Evolutionary conservation across 179 eudicot species (phyloP).

Genomic region (Actinidia arguta): DNA sequence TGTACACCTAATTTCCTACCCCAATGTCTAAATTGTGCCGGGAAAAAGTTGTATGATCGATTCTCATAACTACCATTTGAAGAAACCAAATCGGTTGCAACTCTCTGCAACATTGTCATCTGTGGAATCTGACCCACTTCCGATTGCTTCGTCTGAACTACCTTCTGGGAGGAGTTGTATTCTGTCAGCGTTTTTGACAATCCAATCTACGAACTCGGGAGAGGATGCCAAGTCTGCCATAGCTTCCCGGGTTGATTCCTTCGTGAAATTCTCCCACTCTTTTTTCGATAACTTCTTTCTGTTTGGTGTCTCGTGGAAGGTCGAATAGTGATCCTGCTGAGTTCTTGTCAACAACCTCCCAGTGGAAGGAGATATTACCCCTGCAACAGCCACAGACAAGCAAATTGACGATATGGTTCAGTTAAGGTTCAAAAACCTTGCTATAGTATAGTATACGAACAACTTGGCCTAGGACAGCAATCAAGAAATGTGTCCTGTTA

Average conservation of each 20-base stretch:
- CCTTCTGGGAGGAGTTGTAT: slow-evolving; percentile 59
- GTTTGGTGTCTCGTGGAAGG: slow-evolving; percentile 71
- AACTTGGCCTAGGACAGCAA: no score
- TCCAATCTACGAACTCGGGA: slow-evolving; percentile 88
- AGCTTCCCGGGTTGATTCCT: slow-evolving; percentile 76
- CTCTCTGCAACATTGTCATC: slow-evolving; percentile 59
- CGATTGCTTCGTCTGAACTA: slow-evolving; percentile 55
- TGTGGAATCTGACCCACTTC: slow-evolving; percentile 81
- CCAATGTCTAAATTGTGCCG: neutral
- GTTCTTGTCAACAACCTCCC: slow-evolving; percentile 18
- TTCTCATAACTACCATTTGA: slow-evolving; percentile 28
- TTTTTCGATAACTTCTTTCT: slow-evolving; percentile 66
- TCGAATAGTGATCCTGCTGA: slow-evolving; percentile 64
- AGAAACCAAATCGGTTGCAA: slow-evolving; percentile 49
- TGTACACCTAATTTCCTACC: neutral
- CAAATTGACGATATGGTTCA: neutral
- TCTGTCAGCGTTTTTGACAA: slow-evolving; percentile 70
- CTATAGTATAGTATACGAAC: no score
- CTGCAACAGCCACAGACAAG: slow-evolving; percentile 33
- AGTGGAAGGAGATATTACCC: slow-evolving; percentile 45
- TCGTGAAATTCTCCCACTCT: slow-evolving; percentile 80
- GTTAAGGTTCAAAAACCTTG: neutral
- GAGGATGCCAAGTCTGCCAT: slow-evolving; percentile 65
- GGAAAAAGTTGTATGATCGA: neutral
- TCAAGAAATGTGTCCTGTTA: no score